Evolutionary conservation across 768 basidiomycete species (phyloP).

Genomic region (Suillus placidus): DNA sequence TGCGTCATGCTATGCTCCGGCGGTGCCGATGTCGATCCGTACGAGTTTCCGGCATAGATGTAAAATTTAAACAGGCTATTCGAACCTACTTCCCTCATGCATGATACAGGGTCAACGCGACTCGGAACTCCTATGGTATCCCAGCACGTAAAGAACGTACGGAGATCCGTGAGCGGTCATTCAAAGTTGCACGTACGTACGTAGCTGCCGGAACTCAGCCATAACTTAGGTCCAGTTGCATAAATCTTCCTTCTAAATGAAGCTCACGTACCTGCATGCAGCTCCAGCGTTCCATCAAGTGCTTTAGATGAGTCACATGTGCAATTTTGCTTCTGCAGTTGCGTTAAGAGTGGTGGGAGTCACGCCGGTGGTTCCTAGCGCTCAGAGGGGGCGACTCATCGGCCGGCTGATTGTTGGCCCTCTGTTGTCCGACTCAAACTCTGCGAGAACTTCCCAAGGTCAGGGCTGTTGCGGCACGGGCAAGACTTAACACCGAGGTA

Average conservation of each 20-base stretch:
- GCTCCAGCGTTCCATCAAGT: conserved; percentile 65
- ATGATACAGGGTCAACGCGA: conserved; percentile 12
- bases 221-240: neutral
- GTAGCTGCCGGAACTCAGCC: no score
- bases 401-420: conserved; percentile 44
- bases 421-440: neutral
- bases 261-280: conserved; percentile 64
- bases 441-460: conserved; percentile 35
- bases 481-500: conserved; percentile 64
- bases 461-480: conserved; percentile 62
- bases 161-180: conserved; percentile 48
- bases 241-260: neutral
- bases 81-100: neutral
- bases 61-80: neutral
- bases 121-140: conserved; percentile 39
- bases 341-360: conserved; percentile 82
- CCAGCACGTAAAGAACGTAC: conserved; percentile 58
- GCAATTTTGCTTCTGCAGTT: conserved; percentile 47
- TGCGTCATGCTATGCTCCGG: neutral
- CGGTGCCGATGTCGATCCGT: neutral
- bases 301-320: conserved; percentile 42
- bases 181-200: neutral
- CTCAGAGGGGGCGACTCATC: conserved; percentile 50
- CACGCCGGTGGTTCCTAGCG: conserved; percentile 65
- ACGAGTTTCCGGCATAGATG: neutral